Base-by-base conservation (phyloP, 805 yeast species). In the Maudiozyma pseudohumilis region DNA sequence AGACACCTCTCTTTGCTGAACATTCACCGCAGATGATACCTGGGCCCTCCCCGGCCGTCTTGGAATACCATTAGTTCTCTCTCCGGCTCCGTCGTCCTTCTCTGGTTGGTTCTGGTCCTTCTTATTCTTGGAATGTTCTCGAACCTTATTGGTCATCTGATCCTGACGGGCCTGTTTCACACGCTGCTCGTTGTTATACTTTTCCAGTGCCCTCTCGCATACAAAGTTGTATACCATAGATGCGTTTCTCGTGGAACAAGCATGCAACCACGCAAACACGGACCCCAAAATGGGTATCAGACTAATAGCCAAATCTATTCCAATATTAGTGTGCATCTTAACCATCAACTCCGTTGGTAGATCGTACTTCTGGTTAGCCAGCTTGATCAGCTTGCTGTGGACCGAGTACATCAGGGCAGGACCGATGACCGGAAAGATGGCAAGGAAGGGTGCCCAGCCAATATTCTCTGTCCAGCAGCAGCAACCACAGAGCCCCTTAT, bases 161-260 rank as follows among this genome's bases (percentile, higher is more conserved):
- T 31, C 26, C 5, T 21, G 19, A 15, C 34, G 20, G 4, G 13
- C 13, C 9, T n/a, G 26, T 31, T 20, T 20, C 10, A n/a, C 29
- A 25, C 16, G 22, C 20, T 25, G 20, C 22, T 31, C 34, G 6
- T 21, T 20, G 22, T 20, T 31, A 21, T 31, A 13, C 22, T 39
- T 40, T 17, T 53, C 50, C 15, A 47, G 21, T 5, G 54, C 52
- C 35, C 55, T 42, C 34, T 56, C 28, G 8, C 43, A 45, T 15
- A 59, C 44, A 40, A 29, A 47, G 38, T 57, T 72, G 54, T 84
- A 86, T 7, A 87, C 69, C 49, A 85, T 51, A 0, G 89, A 88
- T 0, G 95, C 94, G 56, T 89, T 88, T 50, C 96, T 66, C 0
- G 96, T 84, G 6, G 94, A 83, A 53, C 95, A 83, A 2, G 78